A percentile compares a stretch with the other conserved stretches of the same genome.
Conservation (phyloP, 441 rosid species). For the Corymbia calophylla region DNA sequence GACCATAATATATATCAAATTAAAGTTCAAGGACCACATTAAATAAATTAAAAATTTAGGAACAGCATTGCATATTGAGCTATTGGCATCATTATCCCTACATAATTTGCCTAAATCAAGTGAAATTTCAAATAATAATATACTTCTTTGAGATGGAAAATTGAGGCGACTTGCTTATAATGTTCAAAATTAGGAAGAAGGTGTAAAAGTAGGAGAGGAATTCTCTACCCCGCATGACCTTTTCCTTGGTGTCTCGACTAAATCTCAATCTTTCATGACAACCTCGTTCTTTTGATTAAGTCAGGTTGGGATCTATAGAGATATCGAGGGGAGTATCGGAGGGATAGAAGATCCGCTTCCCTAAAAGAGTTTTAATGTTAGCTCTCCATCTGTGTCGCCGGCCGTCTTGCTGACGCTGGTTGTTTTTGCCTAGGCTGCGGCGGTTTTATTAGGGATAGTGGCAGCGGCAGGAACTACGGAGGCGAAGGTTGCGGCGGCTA, state of each 20-base stretch:
- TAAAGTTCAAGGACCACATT: too few relatives aligned
- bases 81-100: not conserved
- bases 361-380: not conserved
- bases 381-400: not conserved
- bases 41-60: too few relatives aligned
- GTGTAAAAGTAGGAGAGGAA: not conserved
- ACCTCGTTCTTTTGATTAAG: not conserved
- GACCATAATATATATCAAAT: rapidly evolving
- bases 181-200: not conserved
- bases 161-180: not conserved
- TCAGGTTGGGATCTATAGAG: not conserved
- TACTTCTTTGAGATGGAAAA: not conserved
- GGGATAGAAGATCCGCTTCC: not conserved
- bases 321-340: not conserved
- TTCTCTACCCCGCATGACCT: not conserved
- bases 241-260: not conserved
- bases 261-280: not conserved
- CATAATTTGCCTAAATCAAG: rapidly evolving
- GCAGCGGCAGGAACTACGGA: not conserved
- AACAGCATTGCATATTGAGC: rapidly evolving
- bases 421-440: not conserved
- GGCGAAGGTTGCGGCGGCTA: not conserved
- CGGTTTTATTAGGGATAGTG: not conserved
- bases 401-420: not conserved
- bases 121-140: not conserved